phyloP scores from a whole-genome alignment of 2,329 filamentous ascomycete genomes.

The Ophiostoma ulmi region DNA sequence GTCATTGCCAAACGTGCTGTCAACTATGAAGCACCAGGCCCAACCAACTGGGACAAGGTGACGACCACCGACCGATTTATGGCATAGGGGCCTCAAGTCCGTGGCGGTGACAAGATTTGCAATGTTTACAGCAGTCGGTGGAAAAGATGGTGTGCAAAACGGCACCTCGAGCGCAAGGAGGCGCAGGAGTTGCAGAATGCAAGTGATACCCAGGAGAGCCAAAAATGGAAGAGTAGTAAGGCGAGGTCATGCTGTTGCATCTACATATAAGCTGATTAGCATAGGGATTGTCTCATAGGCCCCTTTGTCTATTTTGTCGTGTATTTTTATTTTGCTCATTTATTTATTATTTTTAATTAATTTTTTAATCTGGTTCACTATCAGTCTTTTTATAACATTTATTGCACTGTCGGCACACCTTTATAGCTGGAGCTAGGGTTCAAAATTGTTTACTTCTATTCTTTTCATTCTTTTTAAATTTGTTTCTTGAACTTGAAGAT shows the following conservation, averaged over 20 bases:
- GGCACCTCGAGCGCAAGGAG: not conserved
- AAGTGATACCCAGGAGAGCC: slow-evolving; percentile 20
- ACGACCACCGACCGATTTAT: slow-evolving; percentile 31
- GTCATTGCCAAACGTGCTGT: slow-evolving; percentile 75
- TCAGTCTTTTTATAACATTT: not conserved
- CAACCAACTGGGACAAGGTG: slow-evolving; percentile 45
- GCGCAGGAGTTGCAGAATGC: not conserved
- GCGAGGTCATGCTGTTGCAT: not conserved
- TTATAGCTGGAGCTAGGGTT: not conserved
- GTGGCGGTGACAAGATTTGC: not conserved
- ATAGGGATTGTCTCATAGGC: not conserved
- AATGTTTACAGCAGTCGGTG: not conserved
- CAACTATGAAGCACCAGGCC: slow-evolving; percentile 62
- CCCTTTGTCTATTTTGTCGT: not conserved
- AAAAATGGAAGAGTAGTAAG: not conserved
- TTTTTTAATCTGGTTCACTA: not conserved
- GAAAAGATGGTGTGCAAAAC: not conserved
- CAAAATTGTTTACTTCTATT: not conserved
- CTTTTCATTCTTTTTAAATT: not conserved
- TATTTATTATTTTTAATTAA: not conserved
- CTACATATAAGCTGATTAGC: not conserved
- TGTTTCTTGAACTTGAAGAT: not conserved
- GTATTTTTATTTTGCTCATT: not conserved
- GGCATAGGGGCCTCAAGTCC: slow-evolving; percentile 27
- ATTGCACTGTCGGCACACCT: not conserved